Evolutionary conservation across 169 alveolate genomes (phyloP), one percentile per base, ranked within the genome.

Genomic region (Babesia caballi): DNA sequence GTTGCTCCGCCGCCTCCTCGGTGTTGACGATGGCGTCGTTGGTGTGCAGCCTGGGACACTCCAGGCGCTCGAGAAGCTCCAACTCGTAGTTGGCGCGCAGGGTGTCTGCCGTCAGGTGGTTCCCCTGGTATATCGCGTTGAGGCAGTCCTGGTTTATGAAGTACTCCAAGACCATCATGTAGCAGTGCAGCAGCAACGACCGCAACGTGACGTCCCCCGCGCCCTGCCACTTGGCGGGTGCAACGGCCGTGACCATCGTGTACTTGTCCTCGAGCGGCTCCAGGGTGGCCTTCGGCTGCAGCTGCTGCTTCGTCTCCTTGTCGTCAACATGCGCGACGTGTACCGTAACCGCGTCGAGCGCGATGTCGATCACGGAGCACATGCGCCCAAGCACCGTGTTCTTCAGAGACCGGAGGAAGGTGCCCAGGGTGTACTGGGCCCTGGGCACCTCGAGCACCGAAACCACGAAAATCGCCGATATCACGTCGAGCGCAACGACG

Each of bases 331-430:
- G 52, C 28, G 50, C 53, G 21, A 71, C 61, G 25, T 71, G 23
- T 25, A 71, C 63, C 23, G 36, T 17, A 8, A 46, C 3, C 33
- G 17, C 28, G 21, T 71, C 73, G 30, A 71, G 56, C 12, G 51
- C 7, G 41, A 71, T 58, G 60, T 71, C 66, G 28, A 38, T 1
- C 21, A 44, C 66, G 12, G 66, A 42, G 40, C 75, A 71, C 67
- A 71, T 56, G 7, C 49, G 30, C 12, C 82, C 82, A 17, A 71
- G 50, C 63, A 71, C 9, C 12, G 82, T 71, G 32, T n/a, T 57
- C 27, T 53, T 56, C n/a, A 71, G 30, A 14, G 61, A 68, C 27
- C 58, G 25, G 35, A 42, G 60, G 0, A 71, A 33, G 3, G 56
- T 44, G 2, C 41, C 28, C 19, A 58, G 56, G 14, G 66, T 71